Percentiles rank a stretch among this genome's conserved stretches.
Conservation (phyloP, 2,329 filamentous ascomycete genomes). For the Neocatenulostroma microsporum region DNA sequence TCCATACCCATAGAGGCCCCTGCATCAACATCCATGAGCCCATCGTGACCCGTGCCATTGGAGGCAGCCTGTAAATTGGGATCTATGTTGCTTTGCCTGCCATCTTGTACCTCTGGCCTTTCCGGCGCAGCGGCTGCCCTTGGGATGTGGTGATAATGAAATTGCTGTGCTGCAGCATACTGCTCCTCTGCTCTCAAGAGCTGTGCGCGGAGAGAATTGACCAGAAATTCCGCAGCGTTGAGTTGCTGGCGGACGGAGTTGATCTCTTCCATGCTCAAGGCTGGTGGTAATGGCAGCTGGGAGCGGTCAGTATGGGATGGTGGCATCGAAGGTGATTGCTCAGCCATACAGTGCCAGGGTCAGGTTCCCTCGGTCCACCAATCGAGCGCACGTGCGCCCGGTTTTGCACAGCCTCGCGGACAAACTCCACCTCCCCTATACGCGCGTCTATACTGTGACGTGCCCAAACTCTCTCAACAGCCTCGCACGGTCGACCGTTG, state of each 20-base stretch:
- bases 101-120: slow-evolving; percentile 1
- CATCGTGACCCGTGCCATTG: not conserved
- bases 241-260: slow-evolving; percentile 6
- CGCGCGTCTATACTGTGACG: too few species aligned
- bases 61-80: not conserved
- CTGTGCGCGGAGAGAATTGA: slow-evolving; percentile 1
- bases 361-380: too few species aligned
- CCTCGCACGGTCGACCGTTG: too few species aligned
- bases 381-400: too few species aligned
- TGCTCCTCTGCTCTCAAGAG: slow-evolving; percentile 2
- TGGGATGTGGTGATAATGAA: not conserved
- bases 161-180: slow-evolving; percentile 2
- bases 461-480: too few species aligned
- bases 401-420: too few species aligned
- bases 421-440: too few species aligned
- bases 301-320: not conserved
- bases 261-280: slow-evolving; percentile 5
- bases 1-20: not conserved
- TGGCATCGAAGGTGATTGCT: slow-evolving; percentile 8
- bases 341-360: too few species aligned
- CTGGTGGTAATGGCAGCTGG: slow-evolving; percentile 1
- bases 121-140: not conserved
- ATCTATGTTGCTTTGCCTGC: not conserved
- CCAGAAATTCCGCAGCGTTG: slow-evolving; percentile 3
- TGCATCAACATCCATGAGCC: not conserved